Base-by-base conservation (phyloP, 805 yeast species). In the Jamesozyma rosinii region DNA sequence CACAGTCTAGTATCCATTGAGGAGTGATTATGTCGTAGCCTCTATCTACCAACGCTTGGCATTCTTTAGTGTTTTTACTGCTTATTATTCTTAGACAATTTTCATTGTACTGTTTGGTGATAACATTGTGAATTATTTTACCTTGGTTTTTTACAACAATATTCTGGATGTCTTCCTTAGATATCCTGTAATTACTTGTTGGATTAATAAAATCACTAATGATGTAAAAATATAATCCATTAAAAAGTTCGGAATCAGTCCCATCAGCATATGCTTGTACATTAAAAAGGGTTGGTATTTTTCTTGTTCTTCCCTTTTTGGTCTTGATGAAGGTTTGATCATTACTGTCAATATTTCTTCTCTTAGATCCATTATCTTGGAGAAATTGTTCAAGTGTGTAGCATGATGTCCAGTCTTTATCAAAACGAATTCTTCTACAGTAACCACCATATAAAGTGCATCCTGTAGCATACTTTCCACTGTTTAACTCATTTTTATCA, bases 361-460 rank as follows among this genome's bases (percentile, higher is more conserved):
- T n/a, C 29, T 36, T 20, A 13, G 37, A 14, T 2, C 32, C 26
- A 35, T 40, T 42, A 8, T 45, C 46, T 14, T 32, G 11, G 5
- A 34, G 15, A 31, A 57, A 80, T 29, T 81, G 86, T 11, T 68
- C 68, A 3, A 79, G 49, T 2, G 83, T 74, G 21, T 79, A 65
- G 22, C 81, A 70, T 9, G 74, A 72, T 11, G 63, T 66, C 69
- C 75, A 74, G 37, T 70, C 68, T 54, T 86, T 86, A 57, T 90
- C 96, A 2, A 68, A 68, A 38, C 97, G 60, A 1, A 89, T 67
- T 4, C 72, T 51, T 34, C 81, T 69, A 54, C 88, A 81, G 57
- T 86, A 79, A 0, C 92, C 84, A 52, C 85, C 83, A 49, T 85
- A 75, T 15, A 90, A 65, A 0, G 96, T 85, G 5, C 81, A 69